Evolutionary conservation across 345 rosid species (phyloP).

Genomic region (Aquilaria sinensis): DNA sequence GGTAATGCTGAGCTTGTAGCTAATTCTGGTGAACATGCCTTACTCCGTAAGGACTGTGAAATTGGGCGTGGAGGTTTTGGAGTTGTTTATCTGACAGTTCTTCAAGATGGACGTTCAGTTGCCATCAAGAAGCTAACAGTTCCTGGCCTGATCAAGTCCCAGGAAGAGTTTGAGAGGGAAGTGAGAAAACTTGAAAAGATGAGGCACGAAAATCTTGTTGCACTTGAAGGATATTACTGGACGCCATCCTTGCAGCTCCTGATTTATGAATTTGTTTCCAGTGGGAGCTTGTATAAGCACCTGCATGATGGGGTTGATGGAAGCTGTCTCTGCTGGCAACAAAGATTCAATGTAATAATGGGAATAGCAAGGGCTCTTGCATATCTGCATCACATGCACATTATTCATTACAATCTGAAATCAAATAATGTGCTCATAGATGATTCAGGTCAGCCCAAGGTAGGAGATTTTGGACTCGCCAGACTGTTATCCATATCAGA

Average conservation of each 20-base stretch:
- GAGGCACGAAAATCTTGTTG: slow-evolving; percentile 59
- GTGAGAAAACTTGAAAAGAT: slow-evolving; percentile 68
- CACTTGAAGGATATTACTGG: slow-evolving; percentile 90
- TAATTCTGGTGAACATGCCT: slow-evolving; percentile 44
- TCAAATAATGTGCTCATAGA: slow-evolving; percentile 76
- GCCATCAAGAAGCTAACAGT: slow-evolving; percentile 87
- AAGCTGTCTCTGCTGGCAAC: slow-evolving; percentile 61
- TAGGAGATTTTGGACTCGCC: slow-evolving; percentile 77
- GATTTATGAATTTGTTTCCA: slow-evolving; percentile 61
- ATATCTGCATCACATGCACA: slow-evolving; percentile 54
- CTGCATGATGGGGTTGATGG: slow-evolving; percentile 45
- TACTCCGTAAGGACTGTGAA: slow-evolving; percentile 86
- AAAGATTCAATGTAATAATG: slow-evolving; percentile 61
- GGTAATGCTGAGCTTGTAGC: slow-evolving; percentile 64
- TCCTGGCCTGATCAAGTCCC: slow-evolving; percentile 68
- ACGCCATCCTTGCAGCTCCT: slow-evolving; percentile 73
- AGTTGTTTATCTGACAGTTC: slow-evolving; percentile 65
- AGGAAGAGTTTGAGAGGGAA: slow-evolving; percentile 77
- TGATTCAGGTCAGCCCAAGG: slow-evolving; percentile 57
- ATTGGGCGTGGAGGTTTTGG: slow-evolving; percentile 93
- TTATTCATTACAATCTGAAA: slow-evolving; percentile 81
- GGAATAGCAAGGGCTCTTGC: slow-evolving; percentile 82
- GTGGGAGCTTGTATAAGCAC: slow-evolving; percentile 65
- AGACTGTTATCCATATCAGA: slow-evolving; percentile 63
- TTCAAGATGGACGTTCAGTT: slow-evolving; percentile 69